Conservation (phyloP, 192 early-diverging fungal species). For the Powellomyces hirtus region DNA sequence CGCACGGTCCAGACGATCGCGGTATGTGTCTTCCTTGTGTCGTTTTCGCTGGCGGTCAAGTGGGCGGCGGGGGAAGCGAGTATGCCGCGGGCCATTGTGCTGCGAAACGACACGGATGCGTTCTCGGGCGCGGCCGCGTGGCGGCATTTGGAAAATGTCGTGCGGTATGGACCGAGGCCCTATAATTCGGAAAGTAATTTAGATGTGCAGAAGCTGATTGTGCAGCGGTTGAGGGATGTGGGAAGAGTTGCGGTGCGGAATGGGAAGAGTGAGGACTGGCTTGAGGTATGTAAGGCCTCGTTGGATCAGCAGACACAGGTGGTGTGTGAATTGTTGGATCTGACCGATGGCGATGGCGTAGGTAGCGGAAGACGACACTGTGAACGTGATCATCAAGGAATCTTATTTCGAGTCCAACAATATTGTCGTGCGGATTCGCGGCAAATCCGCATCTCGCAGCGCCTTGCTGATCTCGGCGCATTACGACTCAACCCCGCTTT, state of each 20-base stretch:
- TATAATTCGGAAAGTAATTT: background rate
- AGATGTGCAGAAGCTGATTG: too few relatives aligned
- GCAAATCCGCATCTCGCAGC: background rate
- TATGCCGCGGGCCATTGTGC: background rate
- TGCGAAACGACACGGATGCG: background rate
- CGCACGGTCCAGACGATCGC: background rate
- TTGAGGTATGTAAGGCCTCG: too few relatives aligned
- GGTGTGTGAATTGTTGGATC: too few relatives aligned
- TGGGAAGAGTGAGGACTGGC: too few relatives aligned
- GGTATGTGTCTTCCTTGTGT: background rate
- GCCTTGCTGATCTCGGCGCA: slow-evolving; percentile 46
- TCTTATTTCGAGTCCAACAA: slow-evolving; percentile 39
- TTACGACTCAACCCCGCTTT: slow-evolving; percentile 39
- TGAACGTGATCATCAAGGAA: slow-evolving; percentile 6
- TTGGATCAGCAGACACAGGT: too few relatives aligned
- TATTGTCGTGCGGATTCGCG: slow-evolving; percentile 27
- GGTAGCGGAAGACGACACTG: background rate
- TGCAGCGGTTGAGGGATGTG: too few relatives aligned
- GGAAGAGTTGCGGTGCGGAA: too few relatives aligned
- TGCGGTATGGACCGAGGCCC: background rate
- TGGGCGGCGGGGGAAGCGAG: background rate
- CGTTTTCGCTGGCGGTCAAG: background rate
- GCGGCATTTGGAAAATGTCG: background rate
- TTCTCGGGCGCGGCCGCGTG: background rate
- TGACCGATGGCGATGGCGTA: too few relatives aligned